Evolutionary conservation across 2,329 filamentous ascomycete genomes (phyloP), one percentile per base, ranked within the genome.

Genomic region (Cladosporium phlei): DNA sequence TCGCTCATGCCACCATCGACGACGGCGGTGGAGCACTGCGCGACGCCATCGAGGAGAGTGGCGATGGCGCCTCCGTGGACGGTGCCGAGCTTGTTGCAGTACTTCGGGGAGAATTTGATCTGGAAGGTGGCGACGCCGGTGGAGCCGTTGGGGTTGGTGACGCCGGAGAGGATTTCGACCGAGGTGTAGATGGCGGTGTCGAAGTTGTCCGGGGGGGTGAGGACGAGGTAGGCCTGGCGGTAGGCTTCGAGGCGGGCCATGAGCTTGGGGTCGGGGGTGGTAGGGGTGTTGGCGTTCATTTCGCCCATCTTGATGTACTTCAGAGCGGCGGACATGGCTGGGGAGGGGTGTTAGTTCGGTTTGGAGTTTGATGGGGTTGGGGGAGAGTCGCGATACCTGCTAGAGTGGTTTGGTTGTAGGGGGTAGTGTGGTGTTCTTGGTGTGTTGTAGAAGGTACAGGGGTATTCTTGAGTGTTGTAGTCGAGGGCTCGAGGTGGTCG

Each of bases 61-160:
- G 52, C 50, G 30, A 55, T 49, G 14, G 54, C 54, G 20, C 54
- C 54, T 14, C 52, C 54, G 20, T 52, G 48, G 9, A 49, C 49
- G 2, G 45, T 50, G 9, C 47, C 42, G 11, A 48, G 21, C 30
- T 53, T 47, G 38, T 56, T 55, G 37, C 50, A 47, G 44, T 38
- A 53, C 22, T 38, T 33, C 2, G 40, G 12, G 2, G 52, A 32
- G 24, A 56, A 46, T 8, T 24, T 47, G 29, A 51, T 37, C 22
- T 47, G 37, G 51, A 52, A 56, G 11, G 27, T 37, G 17, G 47
- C 48, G 1, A 25, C 53, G 14, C 32, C 39, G 5, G 44, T 47
- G 17, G 19, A 47, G 19, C 27, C 34, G 8, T 14, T 38, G 8
- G 30, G 11, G 25, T 43, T n/a, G 8, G 27, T 20, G 9, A 35